Evolutionary conservation across 1,284 basidiomycete species (phyloP), one percentile per base, ranked within the genome.

Genomic region (Boletus coffeatus): DNA sequence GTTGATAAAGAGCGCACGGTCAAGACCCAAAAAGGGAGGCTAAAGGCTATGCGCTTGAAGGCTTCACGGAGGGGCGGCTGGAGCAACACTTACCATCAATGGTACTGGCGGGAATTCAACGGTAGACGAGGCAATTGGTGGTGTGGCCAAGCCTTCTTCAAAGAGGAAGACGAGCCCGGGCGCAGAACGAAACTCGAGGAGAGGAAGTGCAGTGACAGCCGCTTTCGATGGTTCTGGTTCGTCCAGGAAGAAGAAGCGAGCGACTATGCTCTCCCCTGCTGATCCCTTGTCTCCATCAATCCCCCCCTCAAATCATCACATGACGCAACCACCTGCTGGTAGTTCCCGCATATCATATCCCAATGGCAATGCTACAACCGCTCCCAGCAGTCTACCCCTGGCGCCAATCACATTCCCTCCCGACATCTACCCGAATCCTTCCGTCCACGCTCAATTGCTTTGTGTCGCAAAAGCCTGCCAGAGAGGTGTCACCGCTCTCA

Each of bases 401-500:
- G 62, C 63, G 3, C 70, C 70, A 2, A 37, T 71, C 68, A 74
- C 83, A 61, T 74, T 89, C 53, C 79, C 74, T 32, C 61, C 70
- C 14, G 74, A 73, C 43, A 61, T 64, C 13, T 74, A 74, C 29
- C 67, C 82, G 3, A 75, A 81, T 61, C 75, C 79, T 34, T 76
- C 81, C 29, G 82, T 82, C 0, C 78, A 85, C n/a, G 75, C 79
- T 37, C 80, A 79, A 46, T 78, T 90, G 1, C 79, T 80, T n/a
- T 74, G 77, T 16, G 81, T 85, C n/a, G 86, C 89, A 10, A 79
- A 81, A 41, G 76, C 81, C 37, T 90, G 89, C 25, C 25, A 25
- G 88, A 77, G 89, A 8, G 89, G 88, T 1, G 75, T 90, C 29
- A 83, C 84, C n/a, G 87, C 88, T 4, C 76, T 89, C 64, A 70